Conservation (phyloP, 768 basidiomycete genomes). For the Rubroboletus pulcherrimus region DNA sequence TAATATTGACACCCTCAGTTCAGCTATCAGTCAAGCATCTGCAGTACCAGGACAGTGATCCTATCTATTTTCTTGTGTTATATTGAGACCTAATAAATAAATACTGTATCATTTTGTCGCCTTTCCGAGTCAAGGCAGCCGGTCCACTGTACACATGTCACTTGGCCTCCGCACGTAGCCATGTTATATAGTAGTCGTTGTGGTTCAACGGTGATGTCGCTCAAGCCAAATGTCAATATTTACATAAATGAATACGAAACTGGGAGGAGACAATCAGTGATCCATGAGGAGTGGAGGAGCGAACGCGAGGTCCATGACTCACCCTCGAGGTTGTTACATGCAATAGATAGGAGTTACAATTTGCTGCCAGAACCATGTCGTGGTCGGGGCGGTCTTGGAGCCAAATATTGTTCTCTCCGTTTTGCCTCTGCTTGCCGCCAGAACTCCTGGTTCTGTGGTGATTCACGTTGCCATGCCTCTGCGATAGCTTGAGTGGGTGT, state of each 20-base stretch:
- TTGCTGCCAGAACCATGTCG: constrained; percentile 44
- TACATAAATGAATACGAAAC: constrained; percentile 33
- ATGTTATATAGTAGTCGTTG: constrained; percentile 25
- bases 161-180: constrained; percentile 3
- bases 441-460: constrained; percentile 52
- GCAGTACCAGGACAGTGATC: constrained; percentile 12
- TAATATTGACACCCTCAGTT: constrained; percentile 10
- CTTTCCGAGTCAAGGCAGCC: constrained; percentile 5
- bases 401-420: constrained; percentile 42
- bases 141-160: constrained; percentile 11
- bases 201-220: constrained; percentile 17
- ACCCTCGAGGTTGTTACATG: constrained; percentile 17
- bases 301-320: background rate
- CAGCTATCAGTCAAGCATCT: constrained; percentile 7
- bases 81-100: constrained; percentile 24
- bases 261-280: constrained; percentile 5
- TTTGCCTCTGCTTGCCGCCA: constrained; percentile 58
- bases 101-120: constrained; percentile 20
- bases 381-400: constrained; percentile 33
- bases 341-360: constrained; percentile 40
- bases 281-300: background rate
- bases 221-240: constrained; percentile 21
- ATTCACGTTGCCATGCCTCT: constrained; percentile 63
- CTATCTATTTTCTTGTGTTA: constrained; percentile 22
- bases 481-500: constrained; percentile 64